Base-by-base conservation (phyloP, 2,329 filamentous ascomycete species). In the Alternaria hordeiaustralica region DNA sequence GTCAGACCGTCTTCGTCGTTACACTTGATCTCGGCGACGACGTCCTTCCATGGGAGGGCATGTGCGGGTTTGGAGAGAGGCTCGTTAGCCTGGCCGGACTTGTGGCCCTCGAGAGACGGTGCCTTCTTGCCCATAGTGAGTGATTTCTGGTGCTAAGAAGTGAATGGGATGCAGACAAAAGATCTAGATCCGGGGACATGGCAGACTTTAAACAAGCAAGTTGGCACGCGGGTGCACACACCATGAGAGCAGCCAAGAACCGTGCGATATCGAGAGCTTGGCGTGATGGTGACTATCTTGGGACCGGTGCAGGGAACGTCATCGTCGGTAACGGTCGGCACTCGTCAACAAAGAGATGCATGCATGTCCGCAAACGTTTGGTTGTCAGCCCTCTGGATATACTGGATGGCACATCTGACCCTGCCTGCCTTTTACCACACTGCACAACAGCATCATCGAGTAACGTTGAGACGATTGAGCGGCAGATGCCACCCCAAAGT, bases 1-100 rank as follows among this genome's bases (percentile, higher is more conserved):
- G 84, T 88, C 46, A 94, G 82, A 43, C 92, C 92, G 75, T 86
- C 89, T 64, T 93, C 90, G 58, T 89, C 75, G 73, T 91, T 85
- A 56, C 90, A 90, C 36, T 84, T 82, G 57, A 92, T 85, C 65
- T 87, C 85, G 58, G 86, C 81, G 26, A 87, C 79, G 33, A 89
- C 84, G 30, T 84, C 78, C 20, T 84, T 80, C 70, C 82, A 82
- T n/a, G 83, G 75, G 54, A 93, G 82, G 49, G 87, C 82, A 75
- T 93, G 90, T 8, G 90, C 88, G 13, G 89, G 89, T 45, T 78
- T 68, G 13, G 87, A 86, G 43, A 92, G 79, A 36, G 86, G 87
- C 65, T 82, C 83, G 68, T 85, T 85, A 21, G 81, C 75, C 71
- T 84, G 83, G 21, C 82, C 82, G 26, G 82, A 82, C 28, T 78